A percentile compares a stretch with the other conserved stretches of the same genome.
These are phyloP conservation scores for Melaleuca alternifolia DNA, from an alignment of 345 rosid species.

Conservation along the genomic window DNA sequence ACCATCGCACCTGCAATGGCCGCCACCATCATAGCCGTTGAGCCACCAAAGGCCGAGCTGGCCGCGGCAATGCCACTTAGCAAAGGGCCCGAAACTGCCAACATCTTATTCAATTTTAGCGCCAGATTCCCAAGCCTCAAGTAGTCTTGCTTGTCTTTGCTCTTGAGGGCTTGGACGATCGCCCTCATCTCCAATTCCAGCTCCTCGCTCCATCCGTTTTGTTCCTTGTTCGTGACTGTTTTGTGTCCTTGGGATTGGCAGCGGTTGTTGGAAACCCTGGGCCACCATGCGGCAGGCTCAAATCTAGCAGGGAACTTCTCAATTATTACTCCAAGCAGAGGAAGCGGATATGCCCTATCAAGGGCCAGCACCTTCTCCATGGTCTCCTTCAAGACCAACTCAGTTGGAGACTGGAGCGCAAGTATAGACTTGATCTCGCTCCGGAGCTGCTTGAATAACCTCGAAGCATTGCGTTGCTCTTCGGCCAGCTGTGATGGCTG, in stretches of 20 bases:
- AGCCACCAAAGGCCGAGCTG: constrained; percentile 9
- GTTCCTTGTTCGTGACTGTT: too few species aligned
- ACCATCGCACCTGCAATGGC: constrained; percentile 24
- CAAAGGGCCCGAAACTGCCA: constrained; percentile 32
- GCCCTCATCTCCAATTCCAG: constrained; percentile 30
- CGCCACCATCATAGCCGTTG: constrained; percentile 9
- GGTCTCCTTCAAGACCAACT: constrained; percentile 2
- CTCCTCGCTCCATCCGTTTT: constrained; percentile 23
- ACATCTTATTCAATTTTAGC: constrained; percentile 25
- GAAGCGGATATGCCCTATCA: constrained; percentile 28
- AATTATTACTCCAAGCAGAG: constrained; percentile 24
- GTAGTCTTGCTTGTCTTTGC: constrained; percentile 31
- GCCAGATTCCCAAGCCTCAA: constrained; percentile 23
- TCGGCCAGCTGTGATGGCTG: constrained; percentile 35
- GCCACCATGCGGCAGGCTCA: constrained; percentile 26
- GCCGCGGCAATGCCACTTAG: constrained; percentile 27
- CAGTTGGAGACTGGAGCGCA: background rate
- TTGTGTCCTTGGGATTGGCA: background rate
- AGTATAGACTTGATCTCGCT: constrained; percentile 3
- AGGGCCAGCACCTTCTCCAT: constrained; percentile 18
- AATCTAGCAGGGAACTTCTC: constrained; percentile 18
- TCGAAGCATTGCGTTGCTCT: constrained; percentile 21
- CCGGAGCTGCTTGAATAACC: constrained; percentile 21
- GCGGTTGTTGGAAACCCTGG: background rate
- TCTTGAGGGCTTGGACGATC: constrained; percentile 10